These are phyloP conservation scores for Leccinum brunneo-olivaceum DNA, from an alignment of 1,284 basidiomycete genomes.

Conservation along the genomic window DNA sequence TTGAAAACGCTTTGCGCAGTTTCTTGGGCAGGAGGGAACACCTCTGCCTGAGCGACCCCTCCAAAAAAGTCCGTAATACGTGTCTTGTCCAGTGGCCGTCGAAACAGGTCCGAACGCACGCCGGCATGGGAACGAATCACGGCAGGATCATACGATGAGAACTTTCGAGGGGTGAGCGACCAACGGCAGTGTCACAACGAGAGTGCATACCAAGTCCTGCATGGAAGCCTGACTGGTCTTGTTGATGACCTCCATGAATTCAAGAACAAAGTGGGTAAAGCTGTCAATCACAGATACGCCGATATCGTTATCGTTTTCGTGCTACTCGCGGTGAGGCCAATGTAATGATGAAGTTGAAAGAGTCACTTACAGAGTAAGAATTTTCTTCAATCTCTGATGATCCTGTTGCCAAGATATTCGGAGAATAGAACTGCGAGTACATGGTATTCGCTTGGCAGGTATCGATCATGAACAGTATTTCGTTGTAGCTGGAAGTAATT, in stretches of 20 bases:
- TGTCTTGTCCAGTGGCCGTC: slow-evolving; percentile 59
- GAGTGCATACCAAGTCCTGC: slow-evolving; percentile 70
- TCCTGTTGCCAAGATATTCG: slow-evolving; percentile 92
- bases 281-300: slow-evolving; percentile 95
- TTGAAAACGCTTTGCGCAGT: background rate
- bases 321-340: slow-evolving; percentile 40
- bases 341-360: background rate
- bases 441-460: slow-evolving; percentile 98
- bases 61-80: slow-evolving; percentile 95
- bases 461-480: slow-evolving; percentile 97
- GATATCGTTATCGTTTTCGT: slow-evolving; percentile 89
- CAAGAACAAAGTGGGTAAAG: slow-evolving; percentile 88
- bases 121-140: slow-evolving; percentile 83
- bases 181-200: background rate
- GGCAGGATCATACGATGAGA: slow-evolving; percentile 69
- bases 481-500: slow-evolving; percentile 72
- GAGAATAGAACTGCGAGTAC: slow-evolving; percentile 92
- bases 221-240: slow-evolving; percentile 82
- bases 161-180: slow-evolving; percentile 40
- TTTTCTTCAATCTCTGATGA: slow-evolving; percentile 86
- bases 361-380: slow-evolving; percentile 78
- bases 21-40: slow-evolving; percentile 28
- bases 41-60: slow-evolving; percentile 80
- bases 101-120: slow-evolving; percentile 81
- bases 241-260: slow-evolving; percentile 88